Conservation (phyloP, 2,329 filamentous ascomycete genomes). For the Botrytis sinoallii region DNA sequence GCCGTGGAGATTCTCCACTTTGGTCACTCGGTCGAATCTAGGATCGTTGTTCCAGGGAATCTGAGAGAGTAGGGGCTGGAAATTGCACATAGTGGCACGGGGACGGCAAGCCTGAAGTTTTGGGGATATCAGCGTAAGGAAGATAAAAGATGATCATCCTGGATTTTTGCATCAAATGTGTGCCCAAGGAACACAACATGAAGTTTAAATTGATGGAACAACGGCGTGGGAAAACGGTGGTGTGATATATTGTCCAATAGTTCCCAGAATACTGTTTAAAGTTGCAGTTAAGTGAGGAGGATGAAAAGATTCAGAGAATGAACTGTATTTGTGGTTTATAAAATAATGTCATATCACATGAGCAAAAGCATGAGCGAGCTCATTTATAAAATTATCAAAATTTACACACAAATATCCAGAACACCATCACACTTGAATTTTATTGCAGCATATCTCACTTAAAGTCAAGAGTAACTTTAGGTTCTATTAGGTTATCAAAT, state of each 20-base stretch:
- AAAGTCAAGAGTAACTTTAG: constrained; percentile 4
- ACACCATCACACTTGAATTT: neutral
- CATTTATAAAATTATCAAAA: neutral
- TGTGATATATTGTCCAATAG: neutral
- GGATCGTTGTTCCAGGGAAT: neutral
- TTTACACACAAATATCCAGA: neutral
- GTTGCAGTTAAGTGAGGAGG: neutral
- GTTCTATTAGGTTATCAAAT: constrained; percentile 16
- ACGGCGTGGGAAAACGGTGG: neutral
- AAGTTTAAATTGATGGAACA: neutral
- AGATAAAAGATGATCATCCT: neutral
- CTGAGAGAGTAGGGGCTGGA: neutral
- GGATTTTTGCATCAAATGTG: neutral
- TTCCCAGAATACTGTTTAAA: neutral
- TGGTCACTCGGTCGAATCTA: neutral
- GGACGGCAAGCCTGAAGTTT: neutral
- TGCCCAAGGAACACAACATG: neutral
- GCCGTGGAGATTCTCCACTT: rapidly evolving
- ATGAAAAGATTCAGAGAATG: neutral
- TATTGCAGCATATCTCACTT: neutral
- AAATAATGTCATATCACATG: neutral
- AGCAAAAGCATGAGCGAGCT: neutral
- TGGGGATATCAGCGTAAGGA: neutral
- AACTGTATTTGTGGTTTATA: neutral
- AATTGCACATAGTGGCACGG: too few species aligned